These are phyloP conservation scores for Malus hybrid DNA, from an alignment of 331 rosid genomes.

Conservation along the genomic window DNA sequence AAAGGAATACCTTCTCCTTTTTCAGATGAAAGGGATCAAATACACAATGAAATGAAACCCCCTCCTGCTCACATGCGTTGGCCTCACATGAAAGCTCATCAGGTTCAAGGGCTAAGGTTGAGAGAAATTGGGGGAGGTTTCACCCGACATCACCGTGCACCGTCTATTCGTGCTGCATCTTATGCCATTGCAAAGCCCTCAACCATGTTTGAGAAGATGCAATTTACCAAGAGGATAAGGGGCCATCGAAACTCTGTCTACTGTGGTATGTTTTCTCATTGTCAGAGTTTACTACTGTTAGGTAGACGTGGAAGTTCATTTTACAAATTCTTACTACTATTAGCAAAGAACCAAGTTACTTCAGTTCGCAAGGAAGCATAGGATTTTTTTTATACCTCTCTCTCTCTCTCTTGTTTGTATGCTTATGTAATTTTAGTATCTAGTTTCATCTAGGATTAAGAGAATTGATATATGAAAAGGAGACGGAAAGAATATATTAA, in stretches of 20 bases:
- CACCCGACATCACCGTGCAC: slow-evolving; percentile 87
- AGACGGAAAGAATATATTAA: too few species aligned
- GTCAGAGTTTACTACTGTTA: neutral
- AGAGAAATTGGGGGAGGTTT: slow-evolving; percentile 99
- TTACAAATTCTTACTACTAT: neutral
- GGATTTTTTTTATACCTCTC: neutral
- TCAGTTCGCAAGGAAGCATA: neutral
- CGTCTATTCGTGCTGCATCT: slow-evolving; percentile 92
- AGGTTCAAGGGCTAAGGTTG: slow-evolving; percentile 80
- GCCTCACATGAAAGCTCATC: slow-evolving; percentile 99
- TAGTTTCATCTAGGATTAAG: neutral
- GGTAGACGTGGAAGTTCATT: neutral
- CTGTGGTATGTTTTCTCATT: slow-evolving; percentile 61
- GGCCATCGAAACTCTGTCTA: slow-evolving; percentile 98
- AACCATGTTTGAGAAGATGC: slow-evolving; percentile 93
- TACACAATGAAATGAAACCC: slow-evolving; percentile 30
- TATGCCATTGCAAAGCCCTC: slow-evolving; percentile 95
- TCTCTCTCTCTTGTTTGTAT: neutral
- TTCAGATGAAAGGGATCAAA: slow-evolving; percentile 56
- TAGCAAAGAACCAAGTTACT: neutral
- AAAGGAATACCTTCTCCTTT: slow-evolving; percentile 12
- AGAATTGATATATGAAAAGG: neutral
- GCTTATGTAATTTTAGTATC: neutral
- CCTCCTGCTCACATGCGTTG: slow-evolving; percentile 86
- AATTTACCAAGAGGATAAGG: slow-evolving; percentile 76